Evolutionary conservation across 2,329 filamentous ascomycete species (phyloP).

Genomic region (Colletotrichum sp.): DNA sequence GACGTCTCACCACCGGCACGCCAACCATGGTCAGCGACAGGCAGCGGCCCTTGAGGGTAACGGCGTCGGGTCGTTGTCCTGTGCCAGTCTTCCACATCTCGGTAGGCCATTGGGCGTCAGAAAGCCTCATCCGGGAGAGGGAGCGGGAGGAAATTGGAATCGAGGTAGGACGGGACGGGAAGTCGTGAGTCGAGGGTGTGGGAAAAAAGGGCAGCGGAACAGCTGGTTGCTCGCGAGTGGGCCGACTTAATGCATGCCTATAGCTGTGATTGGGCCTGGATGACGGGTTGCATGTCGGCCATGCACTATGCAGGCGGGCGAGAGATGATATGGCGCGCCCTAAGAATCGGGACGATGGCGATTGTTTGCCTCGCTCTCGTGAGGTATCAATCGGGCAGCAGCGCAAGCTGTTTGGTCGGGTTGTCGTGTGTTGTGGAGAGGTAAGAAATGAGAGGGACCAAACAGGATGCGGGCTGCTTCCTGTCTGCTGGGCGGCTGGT

Average conservation of each 20-base stretch:
- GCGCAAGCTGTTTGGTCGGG: slow-evolving; percentile 12
- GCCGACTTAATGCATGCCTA: slow-evolving; percentile 13
- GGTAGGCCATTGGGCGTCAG: slow-evolving; percentile 23
- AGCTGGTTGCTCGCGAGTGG: slow-evolving; percentile 23
- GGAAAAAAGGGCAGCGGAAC: slow-evolving; percentile 6
- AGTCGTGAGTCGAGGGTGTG: not conserved
- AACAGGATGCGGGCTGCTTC: not conserved
- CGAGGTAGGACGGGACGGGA: not conserved
- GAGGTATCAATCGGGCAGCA: slow-evolving; percentile 25
- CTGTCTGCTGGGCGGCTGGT: not conserved
- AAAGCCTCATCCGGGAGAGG: slow-evolving; percentile 19
- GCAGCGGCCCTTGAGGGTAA: slow-evolving; percentile 24
- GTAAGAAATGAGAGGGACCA: not conserved
- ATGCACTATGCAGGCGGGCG: slow-evolving; percentile 17
- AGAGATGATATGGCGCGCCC: slow-evolving; percentile 19
- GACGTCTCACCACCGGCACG: slow-evolving; percentile 28
- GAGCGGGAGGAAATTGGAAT: not conserved
- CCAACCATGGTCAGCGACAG: slow-evolving; percentile 35
- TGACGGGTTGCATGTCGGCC: slow-evolving; percentile 13
- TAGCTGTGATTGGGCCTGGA: slow-evolving; percentile 21
- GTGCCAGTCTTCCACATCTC: slow-evolving; percentile 22
- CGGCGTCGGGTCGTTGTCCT: slow-evolving; percentile 18
- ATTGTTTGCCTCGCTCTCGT: slow-evolving; percentile 10
- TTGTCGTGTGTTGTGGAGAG: not conserved
- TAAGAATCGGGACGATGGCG: slow-evolving; percentile 5